These are phyloP conservation scores for Lepidium didymum DNA, from an alignment of 345 rosid species.

Conservation along the genomic window DNA sequence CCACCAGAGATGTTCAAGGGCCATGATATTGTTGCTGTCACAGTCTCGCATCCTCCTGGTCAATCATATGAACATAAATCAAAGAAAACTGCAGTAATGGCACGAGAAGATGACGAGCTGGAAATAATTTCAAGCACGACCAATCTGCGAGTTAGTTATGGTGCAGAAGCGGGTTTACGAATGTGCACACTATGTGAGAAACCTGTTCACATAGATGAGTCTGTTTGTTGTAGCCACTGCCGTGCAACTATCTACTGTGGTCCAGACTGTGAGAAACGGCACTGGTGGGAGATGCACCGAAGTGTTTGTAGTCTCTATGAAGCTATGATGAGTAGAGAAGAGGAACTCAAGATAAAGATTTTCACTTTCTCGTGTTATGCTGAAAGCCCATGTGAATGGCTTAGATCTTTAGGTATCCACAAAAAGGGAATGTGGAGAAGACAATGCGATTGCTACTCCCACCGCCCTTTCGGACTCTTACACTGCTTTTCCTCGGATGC, in stretches of 20 bases:
- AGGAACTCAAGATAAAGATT: constrained; percentile 46
- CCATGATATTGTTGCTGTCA: constrained; percentile 56
- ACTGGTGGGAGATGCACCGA: constrained; percentile 46
- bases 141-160: background rate
- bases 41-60: constrained; percentile 53
- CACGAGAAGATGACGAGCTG: background rate
- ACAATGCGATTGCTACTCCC: constrained; percentile 49
- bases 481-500: constrained; percentile 34
- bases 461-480: constrained; percentile 43
- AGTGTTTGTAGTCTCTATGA: constrained; percentile 44
- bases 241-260: constrained; percentile 43
- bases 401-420: constrained; percentile 42
- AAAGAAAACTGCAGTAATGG: background rate
- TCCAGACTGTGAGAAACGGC: constrained; percentile 48
- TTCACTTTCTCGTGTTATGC: constrained; percentile 40
- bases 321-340: constrained; percentile 58
- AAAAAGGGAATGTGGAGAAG: constrained; percentile 64
- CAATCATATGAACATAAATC: constrained; percentile 50
- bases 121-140: background rate
- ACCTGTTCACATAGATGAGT: constrained; percentile 38
- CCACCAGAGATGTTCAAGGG: constrained; percentile 50
- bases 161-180: constrained; percentile 26
- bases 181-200: constrained; percentile 44
- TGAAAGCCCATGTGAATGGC: constrained; percentile 50
- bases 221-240: constrained; percentile 44